These are phyloP conservation scores for Saturnispora ahearnii DNA, from an alignment of 805 yeast species.

Conservation along the genomic window DNA sequence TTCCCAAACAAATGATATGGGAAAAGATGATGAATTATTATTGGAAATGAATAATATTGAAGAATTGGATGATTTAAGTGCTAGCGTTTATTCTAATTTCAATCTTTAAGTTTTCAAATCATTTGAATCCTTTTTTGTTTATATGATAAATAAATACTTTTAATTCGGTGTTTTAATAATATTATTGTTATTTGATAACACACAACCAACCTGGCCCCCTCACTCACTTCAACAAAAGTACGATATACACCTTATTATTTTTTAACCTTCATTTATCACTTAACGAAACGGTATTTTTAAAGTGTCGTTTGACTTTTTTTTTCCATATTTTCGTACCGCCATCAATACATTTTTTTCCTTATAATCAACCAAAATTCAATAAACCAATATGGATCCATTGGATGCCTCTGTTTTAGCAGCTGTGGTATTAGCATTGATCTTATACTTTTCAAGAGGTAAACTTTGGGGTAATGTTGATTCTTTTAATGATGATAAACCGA, in stretches of 20 bases:
- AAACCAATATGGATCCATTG: conserved; percentile 52
- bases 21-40: conserved; percentile 25
- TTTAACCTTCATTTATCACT: not conserved
- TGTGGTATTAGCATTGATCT: conserved; percentile 53
- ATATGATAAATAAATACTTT: not conserved
- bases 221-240: no score
- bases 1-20: conserved; percentile 43
- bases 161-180: not conserved
- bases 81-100: conserved; percentile 81
- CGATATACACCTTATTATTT: not conserved
- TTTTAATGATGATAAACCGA: conserved; percentile 23
- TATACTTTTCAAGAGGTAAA: conserved; percentile 58
- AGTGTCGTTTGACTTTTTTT: not conserved
- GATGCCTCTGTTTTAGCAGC: conserved; percentile 63
- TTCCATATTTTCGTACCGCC: conserved; percentile 3
- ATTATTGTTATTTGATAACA: no score
- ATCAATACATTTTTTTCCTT: not conserved
- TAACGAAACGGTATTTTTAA: not conserved
- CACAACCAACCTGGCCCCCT: no score
- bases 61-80: conserved; percentile 79
- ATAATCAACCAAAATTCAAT: not conserved
- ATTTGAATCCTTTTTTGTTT: not conserved
- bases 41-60: conserved; percentile 39
- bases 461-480: conserved; percentile 32
- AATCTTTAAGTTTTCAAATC: conserved; percentile 15